Percentiles rank a stretch among this genome's conserved stretches.
These are phyloP conservation scores for Apophysomyces trapeziformis DNA, from an alignment of 371 early-diverging fungal genomes.

Conservation along the genomic window DNA sequence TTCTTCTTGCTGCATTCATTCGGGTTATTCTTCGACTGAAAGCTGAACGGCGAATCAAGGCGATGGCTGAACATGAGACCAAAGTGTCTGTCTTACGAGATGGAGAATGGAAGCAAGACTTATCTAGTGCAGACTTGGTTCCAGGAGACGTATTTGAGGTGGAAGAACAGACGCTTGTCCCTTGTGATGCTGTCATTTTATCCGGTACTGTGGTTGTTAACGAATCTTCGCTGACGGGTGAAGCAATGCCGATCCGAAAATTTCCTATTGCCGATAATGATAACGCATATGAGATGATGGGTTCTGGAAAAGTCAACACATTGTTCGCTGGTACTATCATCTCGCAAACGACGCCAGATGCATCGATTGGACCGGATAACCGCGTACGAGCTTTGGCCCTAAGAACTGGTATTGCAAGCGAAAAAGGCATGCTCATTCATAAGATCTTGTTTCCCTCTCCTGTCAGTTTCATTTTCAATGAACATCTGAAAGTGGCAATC, in stretches of 20 bases:
- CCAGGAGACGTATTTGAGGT: conserved; percentile 68
- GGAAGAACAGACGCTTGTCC: conserved; percentile 36
- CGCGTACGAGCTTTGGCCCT: conserved; percentile 59
- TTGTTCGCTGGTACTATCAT: conserved; percentile 69
- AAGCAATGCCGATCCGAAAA: conserved; percentile 87
- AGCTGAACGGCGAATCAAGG: conserved; percentile 64
- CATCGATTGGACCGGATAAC: conserved; percentile 6
- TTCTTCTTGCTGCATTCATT: conserved; percentile 66
- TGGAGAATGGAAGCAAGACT: conserved; percentile 51
- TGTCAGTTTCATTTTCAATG: conserved; percentile 71
- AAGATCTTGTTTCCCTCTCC: conserved; percentile 75
- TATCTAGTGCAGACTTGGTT: conserved; percentile 59
- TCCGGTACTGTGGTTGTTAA: conserved; percentile 77
- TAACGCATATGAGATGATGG: conserved; percentile 34
- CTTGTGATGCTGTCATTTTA: conserved; percentile 72
- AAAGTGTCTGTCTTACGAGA: conserved; percentile 57
- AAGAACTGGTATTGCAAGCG: conserved; percentile 75
- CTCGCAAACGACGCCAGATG: conserved; percentile 43
- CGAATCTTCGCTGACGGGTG: conserved; percentile 86
- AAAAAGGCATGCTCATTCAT: conserved; percentile 78
- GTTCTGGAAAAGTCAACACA: conserved; percentile 53
- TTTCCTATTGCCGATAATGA: conserved; percentile 60
- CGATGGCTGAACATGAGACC: conserved; percentile 61
- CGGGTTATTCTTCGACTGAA: conserved; percentile 61
- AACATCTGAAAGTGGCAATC: conserved; percentile 73